These are phyloP conservation scores for Trichoderma pleuroti DNA, from an alignment of 2,329 filamentous ascomycete species.

Conservation along the genomic window DNA sequence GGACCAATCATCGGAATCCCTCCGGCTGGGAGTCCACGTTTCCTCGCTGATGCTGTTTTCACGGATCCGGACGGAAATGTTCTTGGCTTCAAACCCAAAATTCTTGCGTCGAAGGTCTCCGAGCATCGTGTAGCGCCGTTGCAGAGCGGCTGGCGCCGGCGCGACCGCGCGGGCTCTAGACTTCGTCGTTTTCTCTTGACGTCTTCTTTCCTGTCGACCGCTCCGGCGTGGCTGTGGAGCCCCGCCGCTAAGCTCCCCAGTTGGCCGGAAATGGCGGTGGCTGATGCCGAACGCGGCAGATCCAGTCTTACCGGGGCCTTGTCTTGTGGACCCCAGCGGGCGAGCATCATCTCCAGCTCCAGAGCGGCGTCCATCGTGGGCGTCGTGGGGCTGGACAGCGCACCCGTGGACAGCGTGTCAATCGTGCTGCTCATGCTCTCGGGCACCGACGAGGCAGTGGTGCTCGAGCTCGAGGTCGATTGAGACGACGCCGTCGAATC, in stretches of 20 bases:
- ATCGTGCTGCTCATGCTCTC: slow-evolving; percentile 28
- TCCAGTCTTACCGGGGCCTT: slow-evolving; percentile 19
- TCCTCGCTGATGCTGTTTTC: slow-evolving; percentile 28
- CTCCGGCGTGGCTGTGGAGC: slow-evolving; percentile 27
- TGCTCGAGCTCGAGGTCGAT: slow-evolving; percentile 24
- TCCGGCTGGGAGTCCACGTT: slow-evolving; percentile 24
- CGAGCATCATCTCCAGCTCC: slow-evolving; percentile 24
- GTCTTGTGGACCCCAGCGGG: slow-evolving; percentile 31
- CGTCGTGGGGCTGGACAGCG: slow-evolving; percentile 25
- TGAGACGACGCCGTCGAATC: slow-evolving; percentile 29
- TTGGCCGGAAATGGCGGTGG: slow-evolving; percentile 26
- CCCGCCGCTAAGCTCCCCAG: slow-evolving; percentile 31
- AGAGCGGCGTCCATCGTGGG: slow-evolving; percentile 19
- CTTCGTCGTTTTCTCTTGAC: slow-evolving; percentile 18
- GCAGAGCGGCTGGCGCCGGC: slow-evolving; percentile 17
- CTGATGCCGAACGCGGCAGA: slow-evolving; percentile 25
- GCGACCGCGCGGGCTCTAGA: slow-evolving; percentile 14
- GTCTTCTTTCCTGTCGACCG: slow-evolving; percentile 23
- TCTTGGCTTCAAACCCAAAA: slow-evolving; percentile 21
- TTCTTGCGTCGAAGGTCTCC: slow-evolving; percentile 26
- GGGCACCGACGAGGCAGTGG: slow-evolving; percentile 26
- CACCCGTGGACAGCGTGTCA: slow-evolving; percentile 28
- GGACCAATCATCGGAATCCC: slow-evolving; percentile 36
- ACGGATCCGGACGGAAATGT: slow-evolving; percentile 19
- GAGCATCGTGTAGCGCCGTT: slow-evolving; percentile 27